phyloP scores from a whole-genome alignment of 306 rosid genomes.

The Ormosia emarginata region DNA sequence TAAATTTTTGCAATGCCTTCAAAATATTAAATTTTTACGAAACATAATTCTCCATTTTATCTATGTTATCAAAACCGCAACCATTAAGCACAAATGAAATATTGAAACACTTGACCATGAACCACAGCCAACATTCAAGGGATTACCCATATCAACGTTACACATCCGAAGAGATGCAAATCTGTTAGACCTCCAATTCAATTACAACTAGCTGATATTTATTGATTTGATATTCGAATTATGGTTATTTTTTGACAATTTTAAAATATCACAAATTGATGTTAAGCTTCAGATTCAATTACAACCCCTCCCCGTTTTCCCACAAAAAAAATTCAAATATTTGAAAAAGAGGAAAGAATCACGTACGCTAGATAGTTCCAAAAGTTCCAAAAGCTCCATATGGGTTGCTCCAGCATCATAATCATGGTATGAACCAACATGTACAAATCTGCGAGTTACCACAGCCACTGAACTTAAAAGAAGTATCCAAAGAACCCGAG shows the following conservation, averaged over 20 bases:
- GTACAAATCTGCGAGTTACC: constrained; percentile 21
- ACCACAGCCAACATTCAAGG: neutral
- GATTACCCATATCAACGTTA: neutral
- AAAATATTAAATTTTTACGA: neutral
- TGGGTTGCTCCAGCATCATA: neutral
- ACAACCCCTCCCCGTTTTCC: neutral
- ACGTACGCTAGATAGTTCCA: neutral
- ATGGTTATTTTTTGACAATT: neutral
- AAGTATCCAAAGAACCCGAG: neutral
- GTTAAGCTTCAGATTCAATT: neutral
- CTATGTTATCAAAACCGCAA: neutral
- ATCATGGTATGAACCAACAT: neutral
- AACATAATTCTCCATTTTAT: neutral
- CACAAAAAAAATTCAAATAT: neutral
- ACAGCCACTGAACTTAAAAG: constrained; percentile 3
- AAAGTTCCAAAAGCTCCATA: neutral
- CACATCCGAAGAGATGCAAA: neutral
- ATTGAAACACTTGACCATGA: neutral
- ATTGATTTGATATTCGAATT: neutral
- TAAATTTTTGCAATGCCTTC: neutral
- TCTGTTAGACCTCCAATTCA: neutral
- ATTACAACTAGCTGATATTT: neutral
- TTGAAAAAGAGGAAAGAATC: neutral
- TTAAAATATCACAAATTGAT: neutral
- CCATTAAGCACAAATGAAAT: neutral